Evolutionary conservation across 768 basidiomycete species (phyloP).

Genomic region (Suillus subaureus): DNA sequence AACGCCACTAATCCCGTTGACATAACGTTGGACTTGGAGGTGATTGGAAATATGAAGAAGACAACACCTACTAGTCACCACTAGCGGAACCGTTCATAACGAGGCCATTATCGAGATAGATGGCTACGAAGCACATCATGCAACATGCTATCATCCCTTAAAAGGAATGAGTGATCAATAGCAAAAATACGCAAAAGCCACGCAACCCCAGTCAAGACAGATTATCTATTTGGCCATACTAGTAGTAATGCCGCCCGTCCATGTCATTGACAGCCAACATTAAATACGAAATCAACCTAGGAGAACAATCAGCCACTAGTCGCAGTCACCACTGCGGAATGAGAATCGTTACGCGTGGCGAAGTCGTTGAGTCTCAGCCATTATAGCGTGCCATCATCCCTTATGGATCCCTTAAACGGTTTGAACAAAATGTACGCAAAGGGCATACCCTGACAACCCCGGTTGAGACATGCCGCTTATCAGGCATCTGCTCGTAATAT

Average conservation of each 20-base stretch:
- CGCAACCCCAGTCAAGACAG: background rate
- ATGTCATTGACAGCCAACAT: background rate
- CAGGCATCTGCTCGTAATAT: background rate
- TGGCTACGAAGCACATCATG: background rate
- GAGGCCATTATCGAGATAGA: background rate
- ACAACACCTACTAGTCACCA: background rate
- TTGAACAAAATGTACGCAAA: background rate
- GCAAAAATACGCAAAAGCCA: background rate
- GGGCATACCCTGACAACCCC: too few species aligned
- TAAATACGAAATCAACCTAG: background rate
- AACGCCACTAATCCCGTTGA: background rate
- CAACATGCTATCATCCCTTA: background rate
- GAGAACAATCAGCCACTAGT: background rate
- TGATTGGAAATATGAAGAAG: background rate
- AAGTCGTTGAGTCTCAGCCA: background rate
- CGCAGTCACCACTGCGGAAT: background rate
- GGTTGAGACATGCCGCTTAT: background rate
- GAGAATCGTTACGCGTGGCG: background rate
- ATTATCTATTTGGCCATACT: background rate
- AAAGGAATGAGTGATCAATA: background rate
- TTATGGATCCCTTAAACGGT: background rate
- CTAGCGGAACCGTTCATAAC: background rate
- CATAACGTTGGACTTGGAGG: background rate
- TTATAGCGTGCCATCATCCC: background rate
- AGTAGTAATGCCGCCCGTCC: background rate